Conservation (phyloP, 129 eudicot species). For the Mikania micrantha region DNA sequence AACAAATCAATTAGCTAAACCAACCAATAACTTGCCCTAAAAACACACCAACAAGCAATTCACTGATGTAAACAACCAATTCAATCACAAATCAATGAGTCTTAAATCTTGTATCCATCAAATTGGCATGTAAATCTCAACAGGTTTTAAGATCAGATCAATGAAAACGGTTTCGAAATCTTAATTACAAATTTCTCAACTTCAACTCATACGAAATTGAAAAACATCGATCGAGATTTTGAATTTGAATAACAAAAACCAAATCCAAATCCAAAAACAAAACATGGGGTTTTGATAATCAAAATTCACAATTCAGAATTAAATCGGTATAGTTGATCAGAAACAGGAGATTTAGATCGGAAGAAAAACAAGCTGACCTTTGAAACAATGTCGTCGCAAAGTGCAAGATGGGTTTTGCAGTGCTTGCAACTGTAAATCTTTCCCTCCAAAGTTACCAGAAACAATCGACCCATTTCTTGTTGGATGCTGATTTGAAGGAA, state of each 20-base stretch:
- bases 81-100: background rate
- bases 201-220: too few relatives aligned
- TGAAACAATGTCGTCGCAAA: conserved; percentile 64
- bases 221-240: too few relatives aligned
- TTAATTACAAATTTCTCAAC: background rate
- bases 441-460: conserved; percentile 74
- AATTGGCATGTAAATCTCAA: background rate
- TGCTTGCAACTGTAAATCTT: conserved; percentile 87
- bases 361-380: conserved; percentile 48
- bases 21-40: conserved; percentile 3
- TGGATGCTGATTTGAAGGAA: conserved; percentile 13
- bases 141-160: background rate
- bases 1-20: background rate
- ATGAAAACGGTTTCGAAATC: background rate
- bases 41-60: background rate
- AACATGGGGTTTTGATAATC: background rate
- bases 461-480: conserved; percentile 69
- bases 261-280: conserved; percentile 9
- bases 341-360: conserved; percentile 1
- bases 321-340: too few relatives aligned
- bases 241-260: too few relatives aligned
- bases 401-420: conserved; percentile 87
- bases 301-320: too few relatives aligned
- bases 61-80: too few relatives aligned
- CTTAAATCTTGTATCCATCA: too few relatives aligned